A percentile compares a stretch with the other conserved stretches of the same genome.
phyloP scores from a whole-genome alignment of 139 green algal species.

The Volvox africanus region DNA sequence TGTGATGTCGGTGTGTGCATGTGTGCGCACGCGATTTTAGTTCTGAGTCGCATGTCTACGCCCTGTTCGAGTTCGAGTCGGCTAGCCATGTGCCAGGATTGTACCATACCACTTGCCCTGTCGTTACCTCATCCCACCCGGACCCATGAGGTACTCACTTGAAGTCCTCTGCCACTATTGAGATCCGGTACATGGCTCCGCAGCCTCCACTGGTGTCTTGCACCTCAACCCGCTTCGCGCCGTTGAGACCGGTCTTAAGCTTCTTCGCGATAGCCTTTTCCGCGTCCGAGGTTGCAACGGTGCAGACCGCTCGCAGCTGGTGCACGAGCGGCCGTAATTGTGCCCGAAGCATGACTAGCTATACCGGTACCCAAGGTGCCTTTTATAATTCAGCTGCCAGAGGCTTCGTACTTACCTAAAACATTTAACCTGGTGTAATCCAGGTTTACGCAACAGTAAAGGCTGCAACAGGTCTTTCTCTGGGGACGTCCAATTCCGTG shows the following conservation, averaged over 20 bases:
- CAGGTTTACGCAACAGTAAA: no score
- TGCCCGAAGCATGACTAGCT: neutral
- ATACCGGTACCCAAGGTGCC: no score
- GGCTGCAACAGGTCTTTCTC: no score
- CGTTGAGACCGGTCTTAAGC: conserved; percentile 44
- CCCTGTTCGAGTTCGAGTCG: no score
- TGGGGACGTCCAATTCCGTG: no score
- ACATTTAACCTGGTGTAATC: no score
- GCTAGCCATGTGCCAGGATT: neutral
- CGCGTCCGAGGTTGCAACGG: neutral
- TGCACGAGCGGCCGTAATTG: neutral
- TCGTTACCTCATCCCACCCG: neutral
- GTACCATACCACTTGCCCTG: neutral
- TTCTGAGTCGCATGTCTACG: no score
- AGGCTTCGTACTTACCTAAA: no score
- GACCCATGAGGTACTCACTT: conserved; percentile 3
- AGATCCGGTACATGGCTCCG: conserved; percentile 62
- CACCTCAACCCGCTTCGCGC: conserved; percentile 52
- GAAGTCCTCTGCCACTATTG: conserved; percentile 56
- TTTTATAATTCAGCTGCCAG: no score
- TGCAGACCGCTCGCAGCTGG: conserved; percentile 41
- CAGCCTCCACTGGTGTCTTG: conserved; percentile 73
- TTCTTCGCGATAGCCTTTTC: conserved; percentile 63
- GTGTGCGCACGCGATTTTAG: no score
- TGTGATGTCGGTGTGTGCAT: no score